Evolutionary conservation across 2,329 filamentous ascomycete genomes (phyloP), one percentile per base, ranked within the genome.

Genomic region (Tympanopsis confertula): DNA sequence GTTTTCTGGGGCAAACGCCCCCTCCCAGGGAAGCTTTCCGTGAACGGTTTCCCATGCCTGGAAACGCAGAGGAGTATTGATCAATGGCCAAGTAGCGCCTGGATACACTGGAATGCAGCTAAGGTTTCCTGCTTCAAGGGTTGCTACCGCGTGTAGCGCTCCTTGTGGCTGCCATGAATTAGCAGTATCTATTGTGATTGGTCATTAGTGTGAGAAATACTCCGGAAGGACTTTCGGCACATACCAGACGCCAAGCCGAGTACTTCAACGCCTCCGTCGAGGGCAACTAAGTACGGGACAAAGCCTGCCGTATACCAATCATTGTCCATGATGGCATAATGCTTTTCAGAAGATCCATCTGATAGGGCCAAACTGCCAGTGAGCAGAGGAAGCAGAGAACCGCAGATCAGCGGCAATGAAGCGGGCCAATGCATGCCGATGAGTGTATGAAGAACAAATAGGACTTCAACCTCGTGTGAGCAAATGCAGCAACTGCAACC

Each of bases 311-410:
- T 47, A 28, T 50, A 52, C 62, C 62, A 68, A 48, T 69, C 63
- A 43, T 67, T 67, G 46, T 69, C 61, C 36, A 68, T 45, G 42
- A 68, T 62, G n/a, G n/a, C n/a, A n/a, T n/a, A n/a, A n/a, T n/a
- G n/a, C n/a, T n/a, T n/a, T n/a, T n/a, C n/a, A n/a, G n/a, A n/a
- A n/a, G n/a, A n/a, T n/a, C n/a, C n/a, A n/a, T n/a, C n/a, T n/a
- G n/a, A n/a, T n/a, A n/a, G n/a, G n/a, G n/a, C n/a, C n/a, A n/a
- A n/a, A n/a, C n/a, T n/a, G n/a, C n/a, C n/a, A n/a, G n/a, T n/a
- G n/a, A n/a, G n/a, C n/a, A n/a, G n/a, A n/a, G n/a, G n/a, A n/a
- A n/a, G n/a, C n/a, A n/a, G n/a, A n/a, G n/a, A n/a, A n/a, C n/a
- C n/a, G n/a, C n/a, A n/a, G n/a, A n/a, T n/a, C n/a, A n/a, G n/a